Percentiles rank a stretch among this genome's conserved stretches.
These are phyloP conservation scores for Colletotrichum endophyticum DNA, from an alignment of 2,329 filamentous ascomycete genomes.

Conservation along the genomic window DNA sequence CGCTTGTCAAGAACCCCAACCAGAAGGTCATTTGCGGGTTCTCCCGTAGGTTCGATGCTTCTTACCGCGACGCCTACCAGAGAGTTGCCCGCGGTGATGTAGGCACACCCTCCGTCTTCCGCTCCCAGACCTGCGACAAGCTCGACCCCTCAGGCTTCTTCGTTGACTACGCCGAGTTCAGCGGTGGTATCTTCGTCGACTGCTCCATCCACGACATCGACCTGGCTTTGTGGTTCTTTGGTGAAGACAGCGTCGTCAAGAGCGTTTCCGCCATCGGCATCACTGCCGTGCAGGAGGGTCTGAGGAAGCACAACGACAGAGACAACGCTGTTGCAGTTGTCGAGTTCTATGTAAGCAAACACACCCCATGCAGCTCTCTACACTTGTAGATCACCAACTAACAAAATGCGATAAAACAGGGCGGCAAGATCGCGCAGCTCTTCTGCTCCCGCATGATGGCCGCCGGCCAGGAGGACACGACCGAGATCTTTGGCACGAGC, in stretches of 20 bases:
- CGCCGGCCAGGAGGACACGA: conserved; percentile 69
- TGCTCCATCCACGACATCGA: conserved; percentile 73
- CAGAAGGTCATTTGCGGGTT: conserved; percentile 63
- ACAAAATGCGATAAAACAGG: conserved; percentile 32
- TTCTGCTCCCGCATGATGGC: conserved; percentile 72
- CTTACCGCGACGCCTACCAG: conserved; percentile 64
- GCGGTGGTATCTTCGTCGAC: conserved; percentile 74
- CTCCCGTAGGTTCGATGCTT: conserved; percentile 61
- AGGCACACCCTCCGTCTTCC: conserved; percentile 64
- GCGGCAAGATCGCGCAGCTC: conserved; percentile 68
- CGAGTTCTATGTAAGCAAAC: conserved; percentile 52
- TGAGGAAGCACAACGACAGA: conserved; percentile 34
- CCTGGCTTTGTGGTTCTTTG: conserved; percentile 37
- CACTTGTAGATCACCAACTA: background rate
- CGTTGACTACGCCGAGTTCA: conserved; percentile 68
- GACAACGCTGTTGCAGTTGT: conserved; percentile 55
- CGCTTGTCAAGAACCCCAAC: conserved; percentile 46
- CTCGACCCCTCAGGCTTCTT: conserved; percentile 71
- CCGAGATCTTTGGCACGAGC: conserved; percentile 70
- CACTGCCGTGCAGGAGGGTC: conserved; percentile 34
- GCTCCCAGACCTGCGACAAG: conserved; percentile 72
- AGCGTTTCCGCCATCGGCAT: conserved; percentile 34
- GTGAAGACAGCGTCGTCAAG: conserved; percentile 34
- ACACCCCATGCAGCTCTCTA: rapidly evolving
- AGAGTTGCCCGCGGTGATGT: conserved; percentile 60